Conservation (phyloP, 1,284 basidiomycete species). For the Chalciporus sp. region DNA sequence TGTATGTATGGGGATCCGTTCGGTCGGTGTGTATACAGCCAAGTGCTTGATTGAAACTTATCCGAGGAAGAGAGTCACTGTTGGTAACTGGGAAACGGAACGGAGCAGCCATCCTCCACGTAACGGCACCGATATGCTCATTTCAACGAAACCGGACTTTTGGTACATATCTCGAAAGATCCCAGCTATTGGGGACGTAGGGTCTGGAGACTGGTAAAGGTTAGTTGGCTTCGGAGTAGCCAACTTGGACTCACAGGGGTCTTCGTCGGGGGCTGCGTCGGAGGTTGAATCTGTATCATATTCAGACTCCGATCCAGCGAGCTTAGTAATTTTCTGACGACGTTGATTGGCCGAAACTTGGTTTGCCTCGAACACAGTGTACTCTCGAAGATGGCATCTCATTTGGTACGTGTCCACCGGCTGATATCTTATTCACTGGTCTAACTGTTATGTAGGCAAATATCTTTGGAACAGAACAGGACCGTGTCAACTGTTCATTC, state of each 20-base stretch:
- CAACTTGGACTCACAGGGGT: no score
- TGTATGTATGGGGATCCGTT: no score
- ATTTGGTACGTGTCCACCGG: slow-evolving; percentile 48
- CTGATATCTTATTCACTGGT: neutral
- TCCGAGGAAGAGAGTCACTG: no score
- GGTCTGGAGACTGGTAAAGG: no score
- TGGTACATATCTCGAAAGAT: no score
- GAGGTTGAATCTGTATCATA: neutral
- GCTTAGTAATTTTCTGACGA: slow-evolving; percentile 16
- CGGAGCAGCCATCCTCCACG: no score
- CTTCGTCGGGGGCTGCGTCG: neutral
- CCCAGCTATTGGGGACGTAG: no score
- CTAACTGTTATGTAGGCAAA: slow-evolving; percentile 58
- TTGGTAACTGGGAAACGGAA: no score
- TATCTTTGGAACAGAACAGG: slow-evolving; percentile 88
- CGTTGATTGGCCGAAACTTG: neutral
- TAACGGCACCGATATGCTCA: neutral
- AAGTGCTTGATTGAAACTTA: no score
- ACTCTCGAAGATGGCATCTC: slow-evolving; percentile 55
- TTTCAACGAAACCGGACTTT: neutral
- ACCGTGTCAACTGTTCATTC: slow-evolving; percentile 93
- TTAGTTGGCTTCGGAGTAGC: no score
- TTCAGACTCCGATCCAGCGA: slow-evolving; percentile 24
- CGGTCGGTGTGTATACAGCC: no score
- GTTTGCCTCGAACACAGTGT: neutral